Conservation (phyloP, 331 rosid genomes). For the Acacia pycnantha region DNA sequence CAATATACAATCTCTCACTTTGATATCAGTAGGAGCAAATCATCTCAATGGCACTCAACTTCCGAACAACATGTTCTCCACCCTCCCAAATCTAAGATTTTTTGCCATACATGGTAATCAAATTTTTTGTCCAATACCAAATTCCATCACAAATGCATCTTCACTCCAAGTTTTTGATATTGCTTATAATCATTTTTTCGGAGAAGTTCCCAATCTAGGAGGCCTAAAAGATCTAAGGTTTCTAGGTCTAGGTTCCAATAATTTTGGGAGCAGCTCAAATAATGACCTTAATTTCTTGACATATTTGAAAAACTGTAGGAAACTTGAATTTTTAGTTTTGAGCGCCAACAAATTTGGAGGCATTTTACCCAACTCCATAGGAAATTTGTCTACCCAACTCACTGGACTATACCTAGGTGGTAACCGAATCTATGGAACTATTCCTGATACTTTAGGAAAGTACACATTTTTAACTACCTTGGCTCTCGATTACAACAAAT, state of each 20-base stretch:
- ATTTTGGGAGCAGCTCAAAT: background rate
- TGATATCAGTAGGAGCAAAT: background rate
- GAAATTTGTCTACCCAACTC: conserved; percentile 11
- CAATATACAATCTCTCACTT: conserved; percentile 8
- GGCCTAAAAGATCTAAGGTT: background rate
- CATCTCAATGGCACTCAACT: too few species aligned
- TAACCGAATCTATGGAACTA: conserved; percentile 1
- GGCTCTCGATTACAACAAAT: background rate
- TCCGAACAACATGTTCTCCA: too few species aligned
- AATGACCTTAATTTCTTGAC: conserved; percentile 1
- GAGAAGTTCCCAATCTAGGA: conserved; percentile 4
- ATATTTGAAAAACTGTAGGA: conserved; percentile 1
- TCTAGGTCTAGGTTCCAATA: background rate
- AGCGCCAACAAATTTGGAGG: background rate
- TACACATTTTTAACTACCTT: background rate
- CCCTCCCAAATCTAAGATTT: too few species aligned
- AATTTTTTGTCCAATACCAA: conserved; percentile 30
- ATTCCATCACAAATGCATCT: conserved; percentile 33
- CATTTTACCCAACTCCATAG: background rate
- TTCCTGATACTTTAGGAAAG: background rate
- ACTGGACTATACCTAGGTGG: background rate
- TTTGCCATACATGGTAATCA: background rate
- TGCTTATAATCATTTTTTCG: background rate
- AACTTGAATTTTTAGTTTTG: background rate
- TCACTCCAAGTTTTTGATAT: background rate